Conservation (phyloP, 305 asterid species). For the Solanum chacoense region DNA sequence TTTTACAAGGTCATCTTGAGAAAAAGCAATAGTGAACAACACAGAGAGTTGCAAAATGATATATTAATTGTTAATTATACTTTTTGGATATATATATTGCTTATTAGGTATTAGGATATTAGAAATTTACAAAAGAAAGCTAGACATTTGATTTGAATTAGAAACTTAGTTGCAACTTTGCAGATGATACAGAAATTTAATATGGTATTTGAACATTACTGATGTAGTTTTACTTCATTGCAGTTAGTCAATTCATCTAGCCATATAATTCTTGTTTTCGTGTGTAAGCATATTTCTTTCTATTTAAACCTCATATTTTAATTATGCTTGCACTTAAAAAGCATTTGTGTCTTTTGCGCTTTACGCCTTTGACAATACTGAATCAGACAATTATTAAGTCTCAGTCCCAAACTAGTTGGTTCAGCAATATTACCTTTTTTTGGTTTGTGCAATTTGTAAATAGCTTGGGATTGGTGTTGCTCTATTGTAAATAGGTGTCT, state of each 20-base stretch:
- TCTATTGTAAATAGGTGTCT: background rate
- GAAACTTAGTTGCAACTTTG: background rate
- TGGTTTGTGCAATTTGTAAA: background rate
- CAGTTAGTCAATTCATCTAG: background rate
- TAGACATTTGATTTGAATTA: background rate
- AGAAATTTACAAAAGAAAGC: background rate
- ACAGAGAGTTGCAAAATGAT: background rate
- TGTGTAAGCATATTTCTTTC: background rate
- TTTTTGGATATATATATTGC: background rate
- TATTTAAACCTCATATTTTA: background rate
- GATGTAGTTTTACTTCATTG: background rate
- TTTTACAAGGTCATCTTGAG: background rate
- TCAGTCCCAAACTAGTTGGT: background rate
- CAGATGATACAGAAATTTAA: background rate
- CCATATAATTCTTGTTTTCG: background rate
- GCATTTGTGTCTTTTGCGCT: background rate
- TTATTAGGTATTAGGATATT: background rate
- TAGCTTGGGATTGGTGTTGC: background rate
- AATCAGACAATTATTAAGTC: background rate
- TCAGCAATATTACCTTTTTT: background rate
- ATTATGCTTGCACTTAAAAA: background rate
- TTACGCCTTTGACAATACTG: background rate
- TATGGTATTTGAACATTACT: background rate
- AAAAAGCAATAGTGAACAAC: background rate
- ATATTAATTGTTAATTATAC: background rate